Base-by-base conservation (phyloP, 129 eudicot genomes). In the Apium graveolens region DNA sequence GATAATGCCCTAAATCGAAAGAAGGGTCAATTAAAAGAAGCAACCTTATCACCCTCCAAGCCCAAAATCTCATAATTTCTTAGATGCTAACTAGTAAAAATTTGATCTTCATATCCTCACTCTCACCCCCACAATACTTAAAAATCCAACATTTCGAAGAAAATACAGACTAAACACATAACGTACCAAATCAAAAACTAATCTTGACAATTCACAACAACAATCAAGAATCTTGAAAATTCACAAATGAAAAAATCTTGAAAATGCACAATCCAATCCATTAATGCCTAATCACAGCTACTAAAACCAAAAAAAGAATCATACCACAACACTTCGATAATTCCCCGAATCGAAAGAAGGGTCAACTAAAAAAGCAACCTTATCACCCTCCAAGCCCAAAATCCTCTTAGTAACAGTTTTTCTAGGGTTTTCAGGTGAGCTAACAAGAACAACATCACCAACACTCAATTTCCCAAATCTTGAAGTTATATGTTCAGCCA, bases 401-500 rank as follows among this genome's bases (percentile, higher is more conserved):
- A 93, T 75, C 26, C 98, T 88, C 82, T 93, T 93, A 20, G 96
- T 87, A 11, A 93, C 76, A 51, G 74, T 80, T 81, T 85, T 89
- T 39, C 88, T 87, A 70, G 98, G 98, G 91, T 91, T 91, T 60
- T 87, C 89, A 32, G 98, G 98, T 0, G 97, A 89, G 24, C 80
- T 80, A 16, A 89, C 89, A 62, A 93, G 60, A 44, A 93, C 92
- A 42, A 93, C 81, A 80, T 93, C 97, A 32, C 98, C 98, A 7
- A 86, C 82, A 16, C 86, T 91, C 79, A 93, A 85, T 69, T 81
- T 91, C 66, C 96, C 96, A 9, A 91, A 41, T 79, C 89, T 80
- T 60, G 85, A 82, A 21, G 96, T 87, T 32, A 89, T 24, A 51
- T 82, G 85, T 70, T 93, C 98, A 32, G 87, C 75, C 71, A 93